Base-by-base conservation (phyloP, 768 basidiomycete species). In the Pulveroboletus sp. region DNA sequence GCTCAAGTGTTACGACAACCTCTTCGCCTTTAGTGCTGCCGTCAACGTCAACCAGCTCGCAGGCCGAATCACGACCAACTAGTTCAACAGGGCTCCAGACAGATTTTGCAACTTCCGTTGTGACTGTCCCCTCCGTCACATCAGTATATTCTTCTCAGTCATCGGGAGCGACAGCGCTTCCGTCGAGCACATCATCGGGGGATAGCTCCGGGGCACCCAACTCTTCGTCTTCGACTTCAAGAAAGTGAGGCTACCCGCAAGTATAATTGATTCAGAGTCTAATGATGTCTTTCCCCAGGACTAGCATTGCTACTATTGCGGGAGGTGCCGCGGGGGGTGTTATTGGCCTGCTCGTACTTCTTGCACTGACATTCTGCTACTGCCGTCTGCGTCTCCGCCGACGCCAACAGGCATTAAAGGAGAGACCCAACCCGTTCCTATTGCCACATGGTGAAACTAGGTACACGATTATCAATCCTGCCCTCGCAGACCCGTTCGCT, bases 321-420 rank as follows among this genome's bases (percentile, higher is more conserved):
- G 63, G 63, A 0, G 55, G 56, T 32, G 51, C 30, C 3, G 49
- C 28, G n/a, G 63, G 57, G 15, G 63, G 63, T n/a, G 54, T 12
- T 30, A 15, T 46, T 12, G 56, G 53, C 27, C 33, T 64, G 14
- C 39, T 64, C 1, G 58, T 36, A 14, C 47, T 65, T 2, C 17
- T 55, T 47, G 55, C 10, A 8, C 37, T 62, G n/a, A 46, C 27
- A 3, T 28, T 54, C 0, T 48, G 50, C 18, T 65, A 37, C 36
- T 30, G 47, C 46, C 53, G 52, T 27, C 52, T 54, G 15, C 62
- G 55, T 5, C 45, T 46, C 3, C 49, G 40, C 12, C 51, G 32
- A 33, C 50, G 12, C n/a, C 2, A 47, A n/a, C 12, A 42, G 8
- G 2, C 17, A 8, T 26, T 41, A 0, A 47, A 50, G 7, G 54